Evolutionary conservation across 495 filamentous ascomycete genomes (phyloP), one percentile per base, ranked within the genome.

Genomic region (Podospora sp.): DNA sequence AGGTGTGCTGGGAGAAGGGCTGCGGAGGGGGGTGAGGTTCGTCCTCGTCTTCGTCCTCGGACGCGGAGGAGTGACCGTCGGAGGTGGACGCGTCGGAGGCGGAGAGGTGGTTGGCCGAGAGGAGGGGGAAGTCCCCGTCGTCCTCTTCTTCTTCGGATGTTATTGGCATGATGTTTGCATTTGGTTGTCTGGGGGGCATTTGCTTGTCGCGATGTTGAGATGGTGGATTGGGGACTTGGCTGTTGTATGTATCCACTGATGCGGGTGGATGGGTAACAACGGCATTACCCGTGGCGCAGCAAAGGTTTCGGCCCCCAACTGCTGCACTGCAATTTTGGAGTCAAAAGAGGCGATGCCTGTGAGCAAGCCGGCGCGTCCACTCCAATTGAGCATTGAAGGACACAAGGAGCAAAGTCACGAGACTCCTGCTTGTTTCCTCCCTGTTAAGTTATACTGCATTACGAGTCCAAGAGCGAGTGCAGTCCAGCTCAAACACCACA

Each of bases 1-100:
- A 94, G 69, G 88, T 87, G 75, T 84, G 85, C 22, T 81, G 82
- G 22, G 78, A 78, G 27, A 80, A 73, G 22, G 76, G 79, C 27
- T 68, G 79, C 52, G 78, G 76, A 59, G 73, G 76, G 46, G 73
- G 73, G 59, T 70, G 68, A 40, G 57, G 35, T 27, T 61, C 61
- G 27, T 69, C 69, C n/a, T 71, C 65, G 35, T 69, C 66, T 26
- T 61, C 55, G 35, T 65, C 62, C 58, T 49, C 70, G 46, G 61
- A 62, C 4, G 57, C 25, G 57, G 27, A 27, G 25, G 57, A 59
- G 25, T 33, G 16, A 22, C 24, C 61, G 50, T 49, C 65, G 12
- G 68, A 55, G 36, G 59, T 40, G 35, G 66, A 71, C 14, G 63
- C 60, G 49, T 70, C 68, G 51, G 62, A 35, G 53, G 56, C 62